Evolutionary conservation across 192 early-diverging fungal species (phyloP), one percentile per base, ranked within the genome.

Genomic region (Funneliformis geosporum): DNA sequence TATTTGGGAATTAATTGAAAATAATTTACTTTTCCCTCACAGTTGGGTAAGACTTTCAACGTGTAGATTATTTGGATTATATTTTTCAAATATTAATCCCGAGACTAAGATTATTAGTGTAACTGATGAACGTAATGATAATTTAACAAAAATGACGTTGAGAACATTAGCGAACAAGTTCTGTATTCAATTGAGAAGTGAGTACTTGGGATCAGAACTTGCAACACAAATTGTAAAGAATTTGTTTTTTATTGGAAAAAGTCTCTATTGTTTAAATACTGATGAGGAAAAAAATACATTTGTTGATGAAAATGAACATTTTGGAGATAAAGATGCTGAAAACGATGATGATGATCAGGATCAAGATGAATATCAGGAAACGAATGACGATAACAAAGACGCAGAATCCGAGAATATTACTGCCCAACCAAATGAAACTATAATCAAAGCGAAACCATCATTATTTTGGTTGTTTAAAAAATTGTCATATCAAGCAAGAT

Each of bases 141-240:
- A 83, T 8, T 47, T 93, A 50, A 78, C 82, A 8, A 80, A 77
- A 2, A 81, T 76, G 28, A 82, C 82, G 43, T 78, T 95, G 40
- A 88, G 87, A 46, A 76, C 82, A 6, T 68, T 96, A 18, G 90
- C 88, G 1, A 82, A 84, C 42, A 80, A 82, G 4, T 83, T 93
- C 73, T 77, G 86, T 16, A 85, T 87, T 47, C 95, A 96, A 75
- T 84, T 96, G 10, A 90, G 89, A 77, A 90, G 92, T 65, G 81
- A 84, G 14, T 86, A 83, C 74, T 44, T 98, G 39, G 86, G 92
- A 42, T 84, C 89, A 42, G 97, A 98, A 28, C 89, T 95, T 39
- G 95, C 93, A 7, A 93, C 88, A 75, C 96, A 98, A 84, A 83
- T 96, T 65, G 93, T 96, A 46, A 97, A 98, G 89, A 99, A 99